Evolutionary conservation across 352 stramenopile species (phyloP).

Genomic region (Pythium myriotylum): DNA sequence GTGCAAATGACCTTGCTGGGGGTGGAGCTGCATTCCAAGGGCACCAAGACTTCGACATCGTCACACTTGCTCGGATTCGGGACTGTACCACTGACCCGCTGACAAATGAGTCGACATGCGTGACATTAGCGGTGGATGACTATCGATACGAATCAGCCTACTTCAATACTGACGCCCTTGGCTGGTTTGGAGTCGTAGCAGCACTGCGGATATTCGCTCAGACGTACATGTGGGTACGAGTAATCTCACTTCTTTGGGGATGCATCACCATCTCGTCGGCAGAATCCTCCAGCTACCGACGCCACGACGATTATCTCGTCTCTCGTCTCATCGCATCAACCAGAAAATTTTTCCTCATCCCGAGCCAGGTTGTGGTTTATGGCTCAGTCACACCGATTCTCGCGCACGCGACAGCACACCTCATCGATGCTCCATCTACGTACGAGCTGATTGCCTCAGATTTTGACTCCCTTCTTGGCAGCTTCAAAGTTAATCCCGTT

Average conservation of each 20-base stretch:
- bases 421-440: constrained; percentile 3
- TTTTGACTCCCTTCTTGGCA: constrained; percentile 4
- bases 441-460: constrained; percentile 2
- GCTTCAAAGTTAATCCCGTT: background rate
- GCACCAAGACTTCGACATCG: constrained; percentile 11
- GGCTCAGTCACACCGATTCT: constrained; percentile 1
- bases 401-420: background rate
- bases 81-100: background rate
- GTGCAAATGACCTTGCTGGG: background rate
- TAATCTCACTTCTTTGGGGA: constrained; percentile 3
- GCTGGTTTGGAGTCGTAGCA: constrained; percentile 11
- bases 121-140: constrained; percentile 25
- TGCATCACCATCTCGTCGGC: background rate
- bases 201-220: constrained; percentile 13
- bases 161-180: constrained; percentile 2
- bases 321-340: background rate
- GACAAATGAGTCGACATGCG: background rate
- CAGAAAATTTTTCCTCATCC: constrained; percentile 4
- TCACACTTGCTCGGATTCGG: constrained; percentile 13
- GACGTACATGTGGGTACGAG: constrained; percentile 17
- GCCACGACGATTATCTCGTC: background rate
- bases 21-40: constrained; percentile 8
- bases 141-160: constrained; percentile 19
- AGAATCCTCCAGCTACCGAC: background rate
- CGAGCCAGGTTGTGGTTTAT: constrained; percentile 14